Evolutionary conservation across 2,329 filamentous ascomycete genomes (phyloP).

Genomic region (Xylariaceae sp.): DNA sequence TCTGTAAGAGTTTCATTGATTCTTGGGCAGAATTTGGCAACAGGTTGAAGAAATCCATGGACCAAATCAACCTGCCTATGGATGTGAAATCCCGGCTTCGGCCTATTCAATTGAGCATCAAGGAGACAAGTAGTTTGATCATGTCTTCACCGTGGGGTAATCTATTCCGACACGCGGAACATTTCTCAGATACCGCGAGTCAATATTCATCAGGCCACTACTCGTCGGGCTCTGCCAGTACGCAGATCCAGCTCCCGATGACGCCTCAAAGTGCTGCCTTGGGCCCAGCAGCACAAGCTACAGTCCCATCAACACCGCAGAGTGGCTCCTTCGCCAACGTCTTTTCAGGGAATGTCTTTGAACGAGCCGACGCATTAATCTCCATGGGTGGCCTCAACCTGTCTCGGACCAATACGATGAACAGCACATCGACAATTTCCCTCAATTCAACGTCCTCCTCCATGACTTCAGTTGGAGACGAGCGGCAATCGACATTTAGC

Average conservation of each 20-base stretch:
- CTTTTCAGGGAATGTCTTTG: constrained; percentile 55
- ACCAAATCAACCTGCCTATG: constrained; percentile 48
- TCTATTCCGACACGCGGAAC: constrained; percentile 34
- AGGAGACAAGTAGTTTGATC: constrained; percentile 72
- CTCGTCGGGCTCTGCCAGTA: constrained; percentile 30
- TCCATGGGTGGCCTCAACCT: constrained; percentile 54
- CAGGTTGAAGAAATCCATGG: constrained; percentile 52
- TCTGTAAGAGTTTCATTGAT: constrained; percentile 70
- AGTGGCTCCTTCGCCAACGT: constrained; percentile 50
- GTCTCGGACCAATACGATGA: constrained; percentile 46
- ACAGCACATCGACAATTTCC: constrained; percentile 33
- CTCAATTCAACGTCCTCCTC: constrained; percentile 31
- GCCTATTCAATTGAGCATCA: constrained; percentile 76
- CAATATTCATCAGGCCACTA: constrained; percentile 34
- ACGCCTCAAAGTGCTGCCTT: constrained; percentile 86
- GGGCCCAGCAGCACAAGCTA: constrained; percentile 85
- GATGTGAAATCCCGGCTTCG: constrained; percentile 71
- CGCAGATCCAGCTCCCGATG: constrained; percentile 56
- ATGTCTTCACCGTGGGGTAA: constrained; percentile 54
- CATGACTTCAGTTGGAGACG: constrained; percentile 28
- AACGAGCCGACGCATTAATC: constrained; percentile 54
- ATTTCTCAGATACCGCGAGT: constrained; percentile 21
- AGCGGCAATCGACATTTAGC: constrained; percentile 29
- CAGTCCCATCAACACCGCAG: constrained; percentile 67
- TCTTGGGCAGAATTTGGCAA: constrained; percentile 63